Base-by-base conservation (phyloP, 768 basidiomycete species). In the Mycena filopes region DNA sequence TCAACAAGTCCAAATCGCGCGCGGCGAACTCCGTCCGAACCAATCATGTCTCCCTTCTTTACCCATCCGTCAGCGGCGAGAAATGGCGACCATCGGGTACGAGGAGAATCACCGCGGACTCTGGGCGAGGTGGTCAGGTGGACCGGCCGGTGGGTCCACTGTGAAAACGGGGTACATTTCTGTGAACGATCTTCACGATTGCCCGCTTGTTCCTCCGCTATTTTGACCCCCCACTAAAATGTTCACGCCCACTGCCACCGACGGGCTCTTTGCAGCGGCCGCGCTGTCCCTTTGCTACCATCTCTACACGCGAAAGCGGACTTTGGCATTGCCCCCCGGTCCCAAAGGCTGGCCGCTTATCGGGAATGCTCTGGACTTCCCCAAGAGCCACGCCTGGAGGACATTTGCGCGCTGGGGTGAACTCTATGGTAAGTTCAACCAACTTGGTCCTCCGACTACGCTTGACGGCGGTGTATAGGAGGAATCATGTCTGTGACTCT, bases 401-500 rank as follows among this genome's bases (percentile, higher is more conserved):
- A 65, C 41, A 11, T 65, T 65, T 18, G 63, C 63, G n/a, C 55
- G 29, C 3, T 65, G 63, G 63, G 63, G 64, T 29, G 64, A 65
- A 15, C 45, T 53, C 8, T 65, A 65, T 28, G 63, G 63, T 54
- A 43, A 13, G 21, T 29, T 2, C 47, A 1, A 56, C 31, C 21
- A 13, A 25, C 43, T 1, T 49, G 43, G 15, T 26, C 10, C 47
- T n/a, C n/a, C n/a, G n/a, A n/a, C n/a, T n/a, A n/a, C n/a, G n/a
- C n/a, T n/a, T n/a, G n/a, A n/a, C n/a, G n/a, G n/a, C n/a, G n/a
- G n/a, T n/a, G n/a, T n/a, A n/a, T n/a, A 70, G 69, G 69, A 4
- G 49, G 59, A 7, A 65, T 70, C 23, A 62, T 68, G 69, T 70
- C 69, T 16, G 31, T 70, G 38, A 65, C 61, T 12, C 63, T 70